Conservation (phyloP, 257 asterid genomes). For the Rauvolfia tetraphylla region DNA sequence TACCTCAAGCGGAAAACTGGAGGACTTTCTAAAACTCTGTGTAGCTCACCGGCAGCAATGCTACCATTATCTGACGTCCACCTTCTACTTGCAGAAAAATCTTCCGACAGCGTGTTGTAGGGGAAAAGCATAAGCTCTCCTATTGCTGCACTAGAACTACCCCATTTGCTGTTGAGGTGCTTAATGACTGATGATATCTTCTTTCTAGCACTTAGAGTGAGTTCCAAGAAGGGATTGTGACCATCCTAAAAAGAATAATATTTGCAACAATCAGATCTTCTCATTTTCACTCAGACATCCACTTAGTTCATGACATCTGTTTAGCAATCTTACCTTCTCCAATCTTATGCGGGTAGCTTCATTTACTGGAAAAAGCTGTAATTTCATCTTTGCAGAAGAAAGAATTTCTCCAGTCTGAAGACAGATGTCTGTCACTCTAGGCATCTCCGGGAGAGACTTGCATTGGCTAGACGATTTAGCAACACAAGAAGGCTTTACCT, state of each 20-base stretch:
- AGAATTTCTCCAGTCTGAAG: constrained; percentile 29
- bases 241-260: constrained; percentile 55
- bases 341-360: constrained; percentile 48
- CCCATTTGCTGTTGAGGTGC: constrained; percentile 82
- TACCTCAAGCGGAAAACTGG: constrained; percentile 78
- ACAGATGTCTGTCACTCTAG: constrained; percentile 22
- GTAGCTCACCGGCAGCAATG: constrained; percentile 66
- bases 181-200: constrained; percentile 77
- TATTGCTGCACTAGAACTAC: constrained; percentile 34
- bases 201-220: constrained; percentile 62
- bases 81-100: constrained; percentile 46
- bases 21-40: constrained; percentile 55
- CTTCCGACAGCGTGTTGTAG: constrained; percentile 42
- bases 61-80: constrained; percentile 62
- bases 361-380: constrained; percentile 82
- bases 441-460: constrained; percentile 26
- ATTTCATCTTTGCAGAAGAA: constrained; percentile 60
- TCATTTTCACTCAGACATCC: constrained; percentile 1
- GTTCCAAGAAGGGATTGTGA: constrained; percentile 84
- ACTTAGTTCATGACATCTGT: neutral
- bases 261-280: constrained; percentile 7
- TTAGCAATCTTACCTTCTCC: constrained; percentile 54
- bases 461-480: constrained; percentile 16
- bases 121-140: constrained; percentile 79
- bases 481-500: constrained; percentile 2